phyloP scores from a whole-genome alignment of 192 early-diverging fungal species.

The Coemansia sp. region DNA sequence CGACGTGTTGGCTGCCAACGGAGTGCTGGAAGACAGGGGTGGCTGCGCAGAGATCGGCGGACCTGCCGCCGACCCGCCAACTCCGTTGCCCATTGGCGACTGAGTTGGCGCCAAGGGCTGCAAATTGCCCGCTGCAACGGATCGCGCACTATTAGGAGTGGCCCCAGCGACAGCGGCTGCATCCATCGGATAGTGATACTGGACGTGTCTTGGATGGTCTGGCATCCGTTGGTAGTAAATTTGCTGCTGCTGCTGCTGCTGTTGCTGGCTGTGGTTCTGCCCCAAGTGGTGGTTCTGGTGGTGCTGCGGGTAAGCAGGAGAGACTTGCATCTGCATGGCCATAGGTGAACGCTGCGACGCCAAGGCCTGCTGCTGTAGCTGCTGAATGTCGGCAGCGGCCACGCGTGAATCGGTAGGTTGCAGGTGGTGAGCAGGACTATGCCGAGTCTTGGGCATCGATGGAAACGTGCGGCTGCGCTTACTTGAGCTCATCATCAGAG shows the following conservation, averaged over 20 bases:
- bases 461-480: slow-evolving; percentile 56
- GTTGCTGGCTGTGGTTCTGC: slow-evolving; percentile 1
- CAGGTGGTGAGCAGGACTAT: slow-evolving; percentile 14
- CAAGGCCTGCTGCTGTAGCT: background rate
- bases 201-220: background rate
- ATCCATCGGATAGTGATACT: background rate
- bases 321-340: slow-evolving; percentile 1
- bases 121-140: background rate
- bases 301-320: slow-evolving; percentile 3
- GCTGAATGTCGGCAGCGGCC: slow-evolving; percentile 8
- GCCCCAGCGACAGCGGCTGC: background rate
- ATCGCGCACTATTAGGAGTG: background rate
- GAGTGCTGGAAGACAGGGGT: slow-evolving; percentile 4
- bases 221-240: background rate
- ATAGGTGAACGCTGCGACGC: slow-evolving; percentile 8
- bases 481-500: slow-evolving; percentile 33
- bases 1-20: slow-evolving; percentile 5
- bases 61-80: background rate
- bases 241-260: slow-evolving; percentile 2
- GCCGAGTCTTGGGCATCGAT: slow-evolving; percentile 19
- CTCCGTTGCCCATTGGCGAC: background rate
- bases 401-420: background rate
- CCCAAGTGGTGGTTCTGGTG: background rate
- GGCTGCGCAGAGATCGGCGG: background rate
- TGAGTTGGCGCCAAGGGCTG: background rate